A percentile compares a stretch with the other conserved stretches of the same genome.
phyloP scores from a whole-genome alignment of 805 yeast genomes.

The Kuraishia ogatae region DNA sequence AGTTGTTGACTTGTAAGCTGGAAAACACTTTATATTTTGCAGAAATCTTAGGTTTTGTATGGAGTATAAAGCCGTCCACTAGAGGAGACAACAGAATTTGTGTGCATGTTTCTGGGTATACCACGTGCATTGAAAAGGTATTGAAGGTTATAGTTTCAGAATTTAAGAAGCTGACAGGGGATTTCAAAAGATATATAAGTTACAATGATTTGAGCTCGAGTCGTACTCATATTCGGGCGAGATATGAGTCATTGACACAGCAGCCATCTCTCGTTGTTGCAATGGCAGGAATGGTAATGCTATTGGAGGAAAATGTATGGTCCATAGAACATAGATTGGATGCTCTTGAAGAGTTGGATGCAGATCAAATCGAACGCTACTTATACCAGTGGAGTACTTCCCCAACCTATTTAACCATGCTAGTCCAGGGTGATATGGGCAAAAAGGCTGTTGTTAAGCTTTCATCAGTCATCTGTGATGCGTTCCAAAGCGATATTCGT shows the following conservation, averaged over 20 bases:
- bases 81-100: constrained; percentile 47
- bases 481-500: background rate
- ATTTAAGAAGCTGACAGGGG: constrained; percentile 15
- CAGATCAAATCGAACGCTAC: constrained; percentile 23
- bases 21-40: constrained; percentile 40
- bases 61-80: constrained; percentile 46
- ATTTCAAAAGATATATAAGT: constrained; percentile 7
- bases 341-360: constrained; percentile 42
- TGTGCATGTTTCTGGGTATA: constrained; percentile 47
- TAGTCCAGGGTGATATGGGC: constrained; percentile 42
- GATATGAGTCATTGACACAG: constrained; percentile 33
- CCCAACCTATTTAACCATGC: constrained; percentile 27
- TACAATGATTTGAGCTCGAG: constrained; percentile 35
- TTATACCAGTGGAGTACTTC: constrained; percentile 17
- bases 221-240: constrained; percentile 36
- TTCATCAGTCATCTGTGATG: background rate
- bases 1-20: constrained; percentile 33
- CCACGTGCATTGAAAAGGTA: constrained; percentile 26
- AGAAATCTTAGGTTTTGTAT: constrained; percentile 44
- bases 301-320: constrained; percentile 51
- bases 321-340: constrained; percentile 44
- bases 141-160: constrained; percentile 24
- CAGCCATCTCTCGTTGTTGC: constrained; percentile 40
- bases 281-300: constrained; percentile 37
- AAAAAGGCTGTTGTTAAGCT: background rate